Conservation (phyloP, 225 moss, liverwort and hornwort genomes). For the Pseudoscleropodium purum region DNA sequence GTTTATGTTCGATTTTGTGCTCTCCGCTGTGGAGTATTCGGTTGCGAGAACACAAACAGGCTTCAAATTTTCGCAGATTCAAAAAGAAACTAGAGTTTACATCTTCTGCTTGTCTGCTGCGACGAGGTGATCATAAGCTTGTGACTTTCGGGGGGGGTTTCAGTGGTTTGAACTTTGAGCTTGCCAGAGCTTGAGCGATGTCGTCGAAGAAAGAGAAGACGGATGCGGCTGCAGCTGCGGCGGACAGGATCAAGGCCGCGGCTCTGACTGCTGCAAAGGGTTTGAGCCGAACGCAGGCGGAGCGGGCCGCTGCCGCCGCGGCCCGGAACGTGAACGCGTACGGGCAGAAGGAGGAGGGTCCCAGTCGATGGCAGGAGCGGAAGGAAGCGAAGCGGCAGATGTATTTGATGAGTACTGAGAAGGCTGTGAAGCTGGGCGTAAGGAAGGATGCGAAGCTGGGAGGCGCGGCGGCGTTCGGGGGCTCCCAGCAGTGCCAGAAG, state of each 20-base stretch:
- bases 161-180: neutral
- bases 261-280: constrained; percentile 73
- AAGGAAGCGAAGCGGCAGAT: constrained; percentile 98
- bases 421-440: constrained; percentile 81
- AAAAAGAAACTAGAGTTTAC: no score
- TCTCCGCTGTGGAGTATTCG: neutral
- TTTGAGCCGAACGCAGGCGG: constrained; percentile 76
- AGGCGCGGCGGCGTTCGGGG: constrained; percentile 23
- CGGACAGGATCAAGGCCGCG: constrained; percentile 69
- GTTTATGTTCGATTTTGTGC: neutral
- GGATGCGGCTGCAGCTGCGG: constrained; percentile 49
- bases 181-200: constrained; percentile 3
- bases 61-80: neutral
- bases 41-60: neutral
- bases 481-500: constrained; percentile 70
- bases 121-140: neutral
- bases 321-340: constrained; percentile 89
- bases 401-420: constrained; percentile 99
- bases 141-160: neutral
- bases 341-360: constrained; percentile 97
- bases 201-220: constrained; percentile 65
- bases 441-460: constrained; percentile 58
- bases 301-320: constrained; percentile 63
- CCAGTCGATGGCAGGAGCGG: constrained; percentile 95
- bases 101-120: neutral